Percentiles rank a stretch among this genome's conserved stretches.
Conservation (phyloP, 352 stramenopile species). For the Pythium plurisporium region DNA sequence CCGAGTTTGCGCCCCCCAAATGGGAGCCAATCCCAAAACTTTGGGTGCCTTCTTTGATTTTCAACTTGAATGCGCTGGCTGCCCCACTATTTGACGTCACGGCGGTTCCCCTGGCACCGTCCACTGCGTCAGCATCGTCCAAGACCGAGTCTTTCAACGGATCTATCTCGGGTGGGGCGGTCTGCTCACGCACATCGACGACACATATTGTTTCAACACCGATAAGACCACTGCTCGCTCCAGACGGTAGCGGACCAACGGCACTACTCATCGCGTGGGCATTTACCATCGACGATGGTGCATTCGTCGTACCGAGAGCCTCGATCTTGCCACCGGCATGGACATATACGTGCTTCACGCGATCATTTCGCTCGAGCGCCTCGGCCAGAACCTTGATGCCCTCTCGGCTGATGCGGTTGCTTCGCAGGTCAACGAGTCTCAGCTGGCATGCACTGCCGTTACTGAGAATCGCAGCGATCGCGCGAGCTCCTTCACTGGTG, state of each 20-base stretch:
- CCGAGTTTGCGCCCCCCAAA: slow-evolving; percentile 3
- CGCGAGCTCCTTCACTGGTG: slow-evolving; percentile 88
- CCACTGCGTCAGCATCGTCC: slow-evolving; percentile 8
- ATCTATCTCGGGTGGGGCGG: slow-evolving; percentile 13
- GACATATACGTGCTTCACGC: slow-evolving; percentile 95
- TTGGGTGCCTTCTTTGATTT: slow-evolving; percentile 35
- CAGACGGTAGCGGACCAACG: slow-evolving; percentile 18
- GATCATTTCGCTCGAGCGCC: slow-evolving; percentile 89
- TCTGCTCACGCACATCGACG: slow-evolving; percentile 92
- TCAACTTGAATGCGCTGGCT: slow-evolving; percentile 52
- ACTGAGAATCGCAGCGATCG: slow-evolving; percentile 89
- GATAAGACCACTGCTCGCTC: slow-evolving; percentile 39
- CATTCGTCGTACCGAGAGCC: slow-evolving; percentile 76
- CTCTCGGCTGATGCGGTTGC: slow-evolving; percentile 89
- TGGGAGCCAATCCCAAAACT: background rate
- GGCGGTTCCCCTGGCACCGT: background rate
- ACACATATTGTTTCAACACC: slow-evolving; percentile 93
- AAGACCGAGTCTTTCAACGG: background rate
- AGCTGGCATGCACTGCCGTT: slow-evolving; percentile 62
- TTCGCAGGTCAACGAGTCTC: slow-evolving; percentile 86
- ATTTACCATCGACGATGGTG: slow-evolving; percentile 35
- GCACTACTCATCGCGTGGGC: slow-evolving; percentile 43
- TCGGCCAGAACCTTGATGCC: slow-evolving; percentile 92
- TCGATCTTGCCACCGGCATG: slow-evolving; percentile 95
- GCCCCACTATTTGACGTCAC: slow-evolving; percentile 7